Percentiles rank a stretch among this genome's conserved stretches.
phyloP scores from a whole-genome alignment of 768 basidiomycete genomes.

The Lentinula edodes region DNA sequence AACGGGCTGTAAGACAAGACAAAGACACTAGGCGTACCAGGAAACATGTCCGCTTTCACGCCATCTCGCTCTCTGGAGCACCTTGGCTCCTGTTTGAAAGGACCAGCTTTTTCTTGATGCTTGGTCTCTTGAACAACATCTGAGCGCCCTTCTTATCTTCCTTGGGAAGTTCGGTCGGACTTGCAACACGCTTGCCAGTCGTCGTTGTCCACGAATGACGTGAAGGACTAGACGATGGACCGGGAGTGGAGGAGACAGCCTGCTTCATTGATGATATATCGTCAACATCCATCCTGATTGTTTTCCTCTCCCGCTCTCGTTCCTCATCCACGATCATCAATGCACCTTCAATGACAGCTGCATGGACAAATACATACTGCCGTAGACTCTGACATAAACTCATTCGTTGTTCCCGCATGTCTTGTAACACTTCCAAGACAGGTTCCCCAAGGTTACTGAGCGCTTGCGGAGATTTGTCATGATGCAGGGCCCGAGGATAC shows the following conservation, averaged over 20 bases:
- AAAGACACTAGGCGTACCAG: not conserved
- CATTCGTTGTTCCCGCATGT: constrained; percentile 96
- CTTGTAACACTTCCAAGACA: constrained; percentile 77
- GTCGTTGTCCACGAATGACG: not conserved
- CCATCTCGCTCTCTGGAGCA: not conserved
- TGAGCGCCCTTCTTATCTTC: constrained; percentile 55
- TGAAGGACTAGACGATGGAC: constrained; percentile 3
- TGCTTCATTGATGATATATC: not conserved
- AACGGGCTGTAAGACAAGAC: too few relatives aligned
- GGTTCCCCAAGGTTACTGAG: constrained; percentile 70
- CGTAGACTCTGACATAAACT: constrained; percentile 90
- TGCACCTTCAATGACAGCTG: constrained; percentile 77
- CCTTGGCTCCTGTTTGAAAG: not conserved
- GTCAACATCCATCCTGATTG: constrained; percentile 10
- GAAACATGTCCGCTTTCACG: not conserved
- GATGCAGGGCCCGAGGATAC: constrained; percentile 56
- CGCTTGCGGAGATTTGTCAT: constrained; percentile 45
- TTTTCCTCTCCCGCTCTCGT: constrained; percentile 27
- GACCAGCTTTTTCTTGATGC: constrained; percentile 43
- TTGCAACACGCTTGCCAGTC: constrained; percentile 60
- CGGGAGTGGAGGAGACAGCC: constrained; percentile 4
- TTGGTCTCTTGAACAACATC: constrained; percentile 60
- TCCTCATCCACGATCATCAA: constrained; percentile 75
- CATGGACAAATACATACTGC: constrained; percentile 93
- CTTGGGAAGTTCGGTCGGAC: constrained; percentile 64